Percentiles rank a stretch among this genome's conserved stretches.
phyloP scores from a whole-genome alignment of 164 flowering plant genomes.

The Aristolochia fimbriata region DNA sequence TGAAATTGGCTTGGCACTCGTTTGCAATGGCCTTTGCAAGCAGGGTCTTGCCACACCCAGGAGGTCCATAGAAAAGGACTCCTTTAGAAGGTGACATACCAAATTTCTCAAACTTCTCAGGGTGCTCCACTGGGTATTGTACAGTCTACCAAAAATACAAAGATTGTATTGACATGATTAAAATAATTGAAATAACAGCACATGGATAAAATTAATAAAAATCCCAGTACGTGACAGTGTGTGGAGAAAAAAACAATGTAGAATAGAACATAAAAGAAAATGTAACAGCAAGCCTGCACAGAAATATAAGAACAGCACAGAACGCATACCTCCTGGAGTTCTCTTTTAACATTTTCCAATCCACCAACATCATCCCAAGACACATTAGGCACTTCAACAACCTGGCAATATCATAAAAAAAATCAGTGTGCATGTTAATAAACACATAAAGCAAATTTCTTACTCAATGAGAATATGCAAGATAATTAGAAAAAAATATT shows the following conservation, averaged over 20 bases:
- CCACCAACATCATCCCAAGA: slow-evolving; percentile 72
- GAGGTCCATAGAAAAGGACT: slow-evolving; percentile 64
- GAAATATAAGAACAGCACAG: neutral
- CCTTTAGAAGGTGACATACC: slow-evolving; percentile 80
- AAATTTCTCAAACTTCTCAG: slow-evolving; percentile 69
- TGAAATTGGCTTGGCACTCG: slow-evolving; percentile 69
- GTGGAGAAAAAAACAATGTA: too few species aligned
- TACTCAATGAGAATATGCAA: neutral
- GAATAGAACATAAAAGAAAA: neutral
- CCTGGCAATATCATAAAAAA: slow-evolving; percentile 20
- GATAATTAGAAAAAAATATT: slow-evolving; percentile 6
- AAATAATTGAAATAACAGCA: too few species aligned
- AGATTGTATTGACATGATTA: neutral
- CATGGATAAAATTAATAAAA: neutral
- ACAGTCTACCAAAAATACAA: slow-evolving; percentile 38
- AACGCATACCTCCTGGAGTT: slow-evolving; percentile 30
- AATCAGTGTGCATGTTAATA: neutral
- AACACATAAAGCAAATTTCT: too few species aligned
- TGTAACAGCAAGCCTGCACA: neutral
- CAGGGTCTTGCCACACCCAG: slow-evolving; percentile 69
- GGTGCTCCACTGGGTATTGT: slow-evolving; percentile 73
- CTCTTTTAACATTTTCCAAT: slow-evolving; percentile 55
- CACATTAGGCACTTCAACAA: slow-evolving; percentile 69
- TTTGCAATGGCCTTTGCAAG: slow-evolving; percentile 71
- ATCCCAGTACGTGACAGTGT: neutral